Conservation (phyloP, 2,329 filamentous ascomycete genomes). For the Orbilia quercus region DNA sequence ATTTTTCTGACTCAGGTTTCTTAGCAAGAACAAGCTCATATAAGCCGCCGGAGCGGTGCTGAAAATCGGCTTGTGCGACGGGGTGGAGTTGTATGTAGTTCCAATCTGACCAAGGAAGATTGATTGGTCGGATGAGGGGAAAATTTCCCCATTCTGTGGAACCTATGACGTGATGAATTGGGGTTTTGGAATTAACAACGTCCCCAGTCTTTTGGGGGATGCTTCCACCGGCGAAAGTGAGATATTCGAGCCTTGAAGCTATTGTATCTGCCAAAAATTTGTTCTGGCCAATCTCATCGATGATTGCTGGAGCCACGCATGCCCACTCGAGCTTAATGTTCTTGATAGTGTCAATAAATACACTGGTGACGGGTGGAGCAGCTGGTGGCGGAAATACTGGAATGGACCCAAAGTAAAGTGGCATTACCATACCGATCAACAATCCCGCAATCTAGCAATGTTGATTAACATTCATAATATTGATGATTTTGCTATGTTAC, state of each 20-base stretch:
- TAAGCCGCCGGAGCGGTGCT: constrained; percentile 2
- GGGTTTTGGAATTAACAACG: constrained; percentile 6
- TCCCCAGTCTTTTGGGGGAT: neutral
- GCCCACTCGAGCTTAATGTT: constrained; percentile 10
- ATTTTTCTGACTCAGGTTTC: neutral
- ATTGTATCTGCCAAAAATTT: neutral
- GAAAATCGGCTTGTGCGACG: neutral
- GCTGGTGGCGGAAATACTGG: constrained; percentile 11
- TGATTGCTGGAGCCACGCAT: constrained; percentile 3
- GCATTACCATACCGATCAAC: neutral
- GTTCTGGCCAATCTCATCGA: constrained; percentile 8
- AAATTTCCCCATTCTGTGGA: constrained; percentile 4
- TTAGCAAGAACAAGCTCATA: constrained; percentile 4
- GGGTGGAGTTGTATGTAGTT: constrained; percentile 8
- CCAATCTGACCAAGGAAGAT: neutral
- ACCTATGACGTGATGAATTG: neutral
- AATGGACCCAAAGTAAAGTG: neutral
- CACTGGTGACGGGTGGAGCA: constrained; percentile 9
- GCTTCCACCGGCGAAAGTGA: neutral
- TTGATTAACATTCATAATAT: too few relatives aligned
- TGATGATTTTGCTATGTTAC: too few relatives aligned
- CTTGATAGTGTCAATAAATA: constrained; percentile 16
- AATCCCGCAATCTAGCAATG: constrained; percentile 8
- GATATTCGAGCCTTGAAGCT: constrained; percentile 1
- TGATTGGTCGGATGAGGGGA: neutral